Base-by-base conservation (phyloP, 2,329 filamentous ascomycete genomes). In the Fonsecaea erecta region DNA sequence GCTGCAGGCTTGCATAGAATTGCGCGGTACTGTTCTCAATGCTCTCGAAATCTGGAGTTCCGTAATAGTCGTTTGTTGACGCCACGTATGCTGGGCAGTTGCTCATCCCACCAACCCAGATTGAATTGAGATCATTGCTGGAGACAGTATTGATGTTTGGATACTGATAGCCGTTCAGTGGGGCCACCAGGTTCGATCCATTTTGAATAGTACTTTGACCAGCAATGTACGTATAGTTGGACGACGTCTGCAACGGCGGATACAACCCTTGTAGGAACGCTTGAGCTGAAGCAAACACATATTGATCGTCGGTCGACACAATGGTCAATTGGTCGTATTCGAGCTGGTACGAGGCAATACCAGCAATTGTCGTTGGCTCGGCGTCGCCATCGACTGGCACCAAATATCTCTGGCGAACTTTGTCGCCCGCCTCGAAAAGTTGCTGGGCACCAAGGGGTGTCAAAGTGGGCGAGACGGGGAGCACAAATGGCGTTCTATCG, bases 201-300 rank as follows among this genome's bases (percentile, higher is more conserved):
- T 87, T 83, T n/a, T 82, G 79, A 24, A 83, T 73, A 9, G 80
- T 70, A 18, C 76, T 78, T n/a, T 77, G 74, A 5, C 75, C 71
- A 64, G 79, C 75, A 40, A 74, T 68, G 59, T 73, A 73, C 21
- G 73, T 72, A 53, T 73, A 69, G 61, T 75, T 75, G 55, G 77
- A 74, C 2, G 74, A 72, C 54, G 75, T 73, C 1, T 71, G 71
- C 2, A 78, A 68, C 12, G 85, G 84, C 35, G 86, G 86, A 72
- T 87, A 88, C 9, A 88, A 75, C 7, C 84, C 85, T 72, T 88
- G 85, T 78, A 88, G 81, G 70, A 88, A 88, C 2, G 86, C 85
- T 69, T 85, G 83, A 12, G 85, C 85, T 2, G 85, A 85, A 1
- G 81, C 81, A 35, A 81, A 73, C 1, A 80, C 78, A 61, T 80